Evolutionary conservation across 2,329 filamentous ascomycete species (phyloP).

Genomic region (Thelonectria olida): DNA sequence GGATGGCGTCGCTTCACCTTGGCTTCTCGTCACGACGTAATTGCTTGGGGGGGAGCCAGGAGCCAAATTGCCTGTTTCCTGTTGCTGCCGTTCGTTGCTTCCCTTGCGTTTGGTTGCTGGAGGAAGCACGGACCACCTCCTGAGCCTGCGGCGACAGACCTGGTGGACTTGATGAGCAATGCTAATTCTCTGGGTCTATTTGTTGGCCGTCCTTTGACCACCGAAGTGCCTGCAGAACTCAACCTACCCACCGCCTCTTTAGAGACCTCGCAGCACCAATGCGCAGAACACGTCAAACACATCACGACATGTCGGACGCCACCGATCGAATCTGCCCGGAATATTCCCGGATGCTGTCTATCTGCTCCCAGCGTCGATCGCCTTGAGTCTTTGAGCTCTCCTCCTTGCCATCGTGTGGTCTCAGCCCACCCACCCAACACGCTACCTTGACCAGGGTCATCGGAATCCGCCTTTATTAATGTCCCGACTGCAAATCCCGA

Average conservation of each 20-base stretch:
- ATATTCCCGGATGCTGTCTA: conserved; percentile 2
- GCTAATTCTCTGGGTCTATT: too few species aligned
- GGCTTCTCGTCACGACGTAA: conserved; percentile 31
- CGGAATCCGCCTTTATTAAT: conserved; percentile 14
- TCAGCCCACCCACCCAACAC: background rate
- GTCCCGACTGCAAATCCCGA: conserved; percentile 1
- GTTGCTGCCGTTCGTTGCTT: conserved; percentile 20
- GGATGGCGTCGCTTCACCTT: conserved; percentile 12
- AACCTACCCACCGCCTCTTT: too few species aligned
- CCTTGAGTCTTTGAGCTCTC: background rate
- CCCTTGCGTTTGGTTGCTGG: conserved; percentile 10
- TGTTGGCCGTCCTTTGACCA: too few species aligned
- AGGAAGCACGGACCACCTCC: conserved; percentile 23
- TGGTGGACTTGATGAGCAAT: too few species aligned
- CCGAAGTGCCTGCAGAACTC: too few species aligned
- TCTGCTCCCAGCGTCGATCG: background rate
- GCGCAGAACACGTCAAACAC: background rate
- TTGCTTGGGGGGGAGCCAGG: conserved; percentile 18
- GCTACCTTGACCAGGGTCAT: background rate
- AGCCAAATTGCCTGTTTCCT: conserved; percentile 32
- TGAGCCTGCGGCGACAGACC: background rate
- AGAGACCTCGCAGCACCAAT: too few species aligned
- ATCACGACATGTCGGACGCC: conserved; percentile 6
- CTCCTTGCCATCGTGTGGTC: background rate
- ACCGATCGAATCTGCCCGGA: background rate